Percentiles rank a stretch among this genome's conserved stretches.
Evolutionary conservation across 345 rosid genomes (phyloP).

Genomic region (Rhodamnia rubescens): DNA sequence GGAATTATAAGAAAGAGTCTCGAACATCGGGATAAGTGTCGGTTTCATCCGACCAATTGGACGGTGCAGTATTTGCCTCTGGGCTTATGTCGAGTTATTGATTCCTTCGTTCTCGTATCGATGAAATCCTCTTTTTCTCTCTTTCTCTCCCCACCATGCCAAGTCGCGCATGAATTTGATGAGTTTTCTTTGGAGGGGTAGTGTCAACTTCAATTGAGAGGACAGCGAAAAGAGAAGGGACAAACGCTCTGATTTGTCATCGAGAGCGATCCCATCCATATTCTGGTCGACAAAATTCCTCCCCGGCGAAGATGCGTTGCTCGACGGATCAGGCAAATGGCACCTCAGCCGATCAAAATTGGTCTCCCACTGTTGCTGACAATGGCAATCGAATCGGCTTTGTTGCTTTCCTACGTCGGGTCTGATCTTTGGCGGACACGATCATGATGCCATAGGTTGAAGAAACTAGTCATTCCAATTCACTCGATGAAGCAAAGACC

Average conservation of each 20-base stretch:
- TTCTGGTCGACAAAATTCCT: background rate
- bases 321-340: background rate
- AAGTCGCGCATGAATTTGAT: background rate
- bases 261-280: background rate
- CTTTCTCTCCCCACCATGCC: background rate
- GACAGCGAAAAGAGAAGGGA: background rate
- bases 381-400: background rate
- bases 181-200: background rate
- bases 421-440: background rate
- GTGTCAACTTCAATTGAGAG: background rate
- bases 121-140: background rate
- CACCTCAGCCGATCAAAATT: background rate
- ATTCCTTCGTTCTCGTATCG: background rate
- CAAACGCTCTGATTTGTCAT: background rate
- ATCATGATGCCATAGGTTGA: background rate
- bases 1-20: background rate
- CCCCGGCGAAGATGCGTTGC: background rate
- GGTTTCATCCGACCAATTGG: background rate
- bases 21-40: background rate
- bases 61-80: background rate
- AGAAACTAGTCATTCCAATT: background rate
- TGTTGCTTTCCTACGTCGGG: background rate
- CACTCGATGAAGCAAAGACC: background rate
- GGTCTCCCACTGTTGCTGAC: background rate
- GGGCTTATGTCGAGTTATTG: background rate